Percentiles rank a stretch among this genome's conserved stretches.
Evolutionary conservation across 148 eudicot genomes (phyloP).

Genomic region (Vaccinium corymbosum): DNA sequence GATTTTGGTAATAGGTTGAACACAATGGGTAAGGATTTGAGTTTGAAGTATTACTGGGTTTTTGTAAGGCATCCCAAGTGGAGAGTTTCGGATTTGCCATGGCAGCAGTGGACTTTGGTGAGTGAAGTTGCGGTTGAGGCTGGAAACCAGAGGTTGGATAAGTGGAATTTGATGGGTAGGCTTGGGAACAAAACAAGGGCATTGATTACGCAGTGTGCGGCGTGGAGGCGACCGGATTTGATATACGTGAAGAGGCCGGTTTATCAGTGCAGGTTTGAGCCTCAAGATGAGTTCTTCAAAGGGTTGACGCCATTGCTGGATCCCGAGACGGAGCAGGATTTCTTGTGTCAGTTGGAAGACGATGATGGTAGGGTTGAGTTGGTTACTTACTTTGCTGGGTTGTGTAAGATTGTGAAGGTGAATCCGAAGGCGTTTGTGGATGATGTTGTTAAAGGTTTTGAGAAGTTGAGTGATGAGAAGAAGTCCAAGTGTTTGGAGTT

Average conservation of each 20-base stretch:
- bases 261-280: constrained; percentile 88
- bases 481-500: constrained; percentile 82
- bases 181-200: constrained; percentile 70
- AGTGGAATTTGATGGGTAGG: constrained; percentile 97
- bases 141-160: constrained; percentile 77
- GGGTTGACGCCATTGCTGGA: constrained; percentile 62
- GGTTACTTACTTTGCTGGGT: constrained; percentile 80
- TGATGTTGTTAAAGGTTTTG: constrained; percentile 88
- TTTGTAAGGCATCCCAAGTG: constrained; percentile 89
- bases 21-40: constrained; percentile 38
- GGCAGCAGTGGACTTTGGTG: constrained; percentile 96
- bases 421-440: constrained; percentile 86
- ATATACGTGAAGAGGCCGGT: constrained; percentile 87
- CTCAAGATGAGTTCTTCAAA: constrained; percentile 71
- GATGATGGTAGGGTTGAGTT: constrained; percentile 75
- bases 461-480: constrained; percentile 78
- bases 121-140: constrained; percentile 75
- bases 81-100: constrained; percentile 74
- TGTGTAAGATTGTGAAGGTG: constrained; percentile 81
- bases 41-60: constrained; percentile 67
- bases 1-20: constrained; percentile 61
- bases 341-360: constrained; percentile 60
- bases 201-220: constrained; percentile 80
- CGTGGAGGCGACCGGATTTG: constrained; percentile 96
- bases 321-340: constrained; percentile 62